Base-by-base conservation (phyloP, 2,329 filamentous ascomycete species). In the Claviceps cyperi region DNA sequence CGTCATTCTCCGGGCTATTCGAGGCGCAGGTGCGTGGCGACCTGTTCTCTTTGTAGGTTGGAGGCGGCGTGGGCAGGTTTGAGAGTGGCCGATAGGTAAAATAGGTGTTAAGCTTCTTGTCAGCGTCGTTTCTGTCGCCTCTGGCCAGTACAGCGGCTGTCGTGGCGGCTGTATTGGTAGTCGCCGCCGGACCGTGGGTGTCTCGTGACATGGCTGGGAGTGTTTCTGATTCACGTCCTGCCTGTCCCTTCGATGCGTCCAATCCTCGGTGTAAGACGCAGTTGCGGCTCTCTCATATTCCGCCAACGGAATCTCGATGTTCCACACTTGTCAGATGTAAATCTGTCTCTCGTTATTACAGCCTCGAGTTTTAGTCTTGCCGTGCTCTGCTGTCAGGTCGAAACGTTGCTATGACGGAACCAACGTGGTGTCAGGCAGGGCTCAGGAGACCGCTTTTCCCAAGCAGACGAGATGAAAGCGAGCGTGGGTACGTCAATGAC, bases 51-150 rank as follows among this genome's bases (percentile, higher is more conserved):
- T 58, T 63, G 49, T 72, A 73, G 43, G 77, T 81, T 11, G 73
- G 74, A 43, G 81, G 81, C 54, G 81, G 81, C 48, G 81, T 84
- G 21, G 81, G 81, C 21, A 84, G 72, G 62, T 80, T 82, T 32
- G 80, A 84, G 48, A 84, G 70, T 9, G 81, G 81, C 46, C 78
- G 75, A 64, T 84, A 84, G 55, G 79, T 81, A 58, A 81, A 80
- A 64, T 77, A 78, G 54, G 71, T 70, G 52, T 73, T 69, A 50
- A 74, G 41, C 37, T 11, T 24, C n/a, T 38, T 15, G 45, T 21
- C 11, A 21, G 15, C n/a, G 8, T 22, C 19, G 35, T 32, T 32
- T 32, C 28, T 32, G 28, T 32, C 28, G 28, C 28, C 28, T 32
- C 28, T 32, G 9, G 9, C n/a, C 32, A 14, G 5, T 8, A 24